Evolutionary conservation across 2,329 filamentous ascomycete genomes (phyloP), one percentile per base, ranked within the genome.

Genomic region (Neonectria coccinea): DNA sequence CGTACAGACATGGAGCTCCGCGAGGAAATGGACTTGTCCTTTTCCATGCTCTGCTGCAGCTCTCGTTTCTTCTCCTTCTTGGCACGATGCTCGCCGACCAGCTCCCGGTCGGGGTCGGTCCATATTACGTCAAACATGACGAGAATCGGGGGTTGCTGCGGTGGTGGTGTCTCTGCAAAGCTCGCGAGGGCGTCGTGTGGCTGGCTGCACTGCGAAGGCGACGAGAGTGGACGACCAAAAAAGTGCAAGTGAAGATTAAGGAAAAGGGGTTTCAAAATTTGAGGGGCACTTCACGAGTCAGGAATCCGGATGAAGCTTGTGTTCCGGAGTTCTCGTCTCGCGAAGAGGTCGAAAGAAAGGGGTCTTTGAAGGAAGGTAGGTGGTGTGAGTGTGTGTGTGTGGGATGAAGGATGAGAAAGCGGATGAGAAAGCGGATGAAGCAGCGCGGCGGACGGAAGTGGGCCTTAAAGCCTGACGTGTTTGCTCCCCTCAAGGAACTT

Each of bases 51-150:
- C 16, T 75, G 73, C 59, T 77, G 74, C 39, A 42, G n/a, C 27
- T 76, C 74, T 29, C 73, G 80, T 47, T 71, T 72, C 56, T 67
- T 75, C 65, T 83, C 82, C 69, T 86, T 88, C 52, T 81, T 82
- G 2, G 82, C 80, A 16, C 82, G 82, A 59, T 83, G 80, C 72
- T 88, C 83, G 3, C 85, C 84, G 16, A 88, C 81, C 9, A 82
- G 79, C 75, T 88, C 84, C 62, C 80, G 78, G 54, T 84, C 79
- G 22, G 83, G 84, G 61, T 88, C 86, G 4, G 85, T 85, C 86
- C 86, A 89, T 51, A 86, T 77, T 33, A 88, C 83, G 72, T 88
- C 85, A 73, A 87, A 88, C 86, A 89, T 89, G 48, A 61, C 74
- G 69, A 33, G 31, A 52, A n/a, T 6, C 20, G 8, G 11, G 41